Evolutionary conservation across 257 asterid species (phyloP), one percentile per base, ranked within the genome.

Genomic region (Jaltomata sinuosa): DNA sequence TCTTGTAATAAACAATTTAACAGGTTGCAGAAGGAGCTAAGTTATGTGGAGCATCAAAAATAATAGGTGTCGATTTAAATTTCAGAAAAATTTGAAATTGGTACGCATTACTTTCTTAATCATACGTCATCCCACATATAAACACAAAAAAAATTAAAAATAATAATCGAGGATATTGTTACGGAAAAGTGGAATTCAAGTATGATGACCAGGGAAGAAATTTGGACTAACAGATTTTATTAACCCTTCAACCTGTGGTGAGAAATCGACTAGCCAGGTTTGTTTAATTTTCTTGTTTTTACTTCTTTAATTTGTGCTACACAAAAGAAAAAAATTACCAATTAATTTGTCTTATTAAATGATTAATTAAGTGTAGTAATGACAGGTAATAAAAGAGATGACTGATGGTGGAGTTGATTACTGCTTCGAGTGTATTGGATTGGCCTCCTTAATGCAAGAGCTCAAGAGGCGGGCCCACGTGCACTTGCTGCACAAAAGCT

Each of bases 11-110:
- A n/a, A 15, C 82, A 38, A 86, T 65, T 18, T 64, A 19, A 65
- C 86, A 89, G 92, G 92, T 86, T 47, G 90, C 88, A 18, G 83
- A 79, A 82, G 92, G 92, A 53, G 88, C 92, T 81, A 89, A 87
- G 64, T n/a, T 85, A 27, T 83, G 85, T 64, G 85, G 80, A 84
- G 91, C 92, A 69, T 85, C 91, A 34, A 86, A 83, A 84, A 86
- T 90, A 32, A 88, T 88, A 21, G 92, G 92, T 3, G 85, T 88
- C 38, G 92, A 90, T 54, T 27, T 88, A 29, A 88, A 88, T 85
- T n/a, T 87, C 87, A 22, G 71, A 52, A 15, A 90, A 86, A 34
- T 42, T 78, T 62, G 90, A 90, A 86, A 40, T 90, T 64, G 92
- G 92, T 84, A 25, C 12, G 18, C 76, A 36, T 62, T 27, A 29